phyloP scores from a whole-genome alignment of 306 rosid species.

The Morella rubra region DNA sequence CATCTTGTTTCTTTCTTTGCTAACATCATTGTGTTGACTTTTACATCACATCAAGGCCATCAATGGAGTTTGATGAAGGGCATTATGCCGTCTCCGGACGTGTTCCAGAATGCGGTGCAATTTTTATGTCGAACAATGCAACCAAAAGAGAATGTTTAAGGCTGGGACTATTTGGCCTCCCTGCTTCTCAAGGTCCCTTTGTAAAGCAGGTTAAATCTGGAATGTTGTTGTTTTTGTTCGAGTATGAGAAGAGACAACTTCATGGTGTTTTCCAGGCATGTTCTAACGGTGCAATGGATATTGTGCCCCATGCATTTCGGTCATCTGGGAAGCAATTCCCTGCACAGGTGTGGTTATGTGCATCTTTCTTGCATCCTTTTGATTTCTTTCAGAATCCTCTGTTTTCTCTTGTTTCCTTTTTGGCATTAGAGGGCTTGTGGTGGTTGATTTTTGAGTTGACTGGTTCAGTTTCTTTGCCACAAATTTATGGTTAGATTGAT shows the following conservation, averaged over 20 bases:
- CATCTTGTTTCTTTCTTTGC: background rate
- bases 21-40: background rate
- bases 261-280: constrained; percentile 60
- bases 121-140: constrained; percentile 37
- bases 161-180: constrained; percentile 34
- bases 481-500: background rate
- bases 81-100: constrained; percentile 35
- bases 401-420: background rate
- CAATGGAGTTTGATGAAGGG: constrained; percentile 34
- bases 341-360: constrained; percentile 53
- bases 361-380: background rate
- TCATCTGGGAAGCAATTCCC: constrained; percentile 43
- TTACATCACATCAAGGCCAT: background rate
- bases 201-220: constrained; percentile 52
- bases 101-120: constrained; percentile 47
- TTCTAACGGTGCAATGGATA: constrained; percentile 48
- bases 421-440: background rate
- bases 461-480: background rate
- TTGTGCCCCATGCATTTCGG: constrained; percentile 43
- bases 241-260: constrained; percentile 50
- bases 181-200: constrained; percentile 33
- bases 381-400: background rate
- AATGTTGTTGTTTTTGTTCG: constrained; percentile 60
- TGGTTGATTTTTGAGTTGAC: background rate
- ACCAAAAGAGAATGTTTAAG: constrained; percentile 38